A percentile compares a stretch with the other conserved stretches of the same genome.
Evolutionary conservation across 139 green algal species (phyloP).

Genomic region (Ettlia oleoabundans): DNA sequence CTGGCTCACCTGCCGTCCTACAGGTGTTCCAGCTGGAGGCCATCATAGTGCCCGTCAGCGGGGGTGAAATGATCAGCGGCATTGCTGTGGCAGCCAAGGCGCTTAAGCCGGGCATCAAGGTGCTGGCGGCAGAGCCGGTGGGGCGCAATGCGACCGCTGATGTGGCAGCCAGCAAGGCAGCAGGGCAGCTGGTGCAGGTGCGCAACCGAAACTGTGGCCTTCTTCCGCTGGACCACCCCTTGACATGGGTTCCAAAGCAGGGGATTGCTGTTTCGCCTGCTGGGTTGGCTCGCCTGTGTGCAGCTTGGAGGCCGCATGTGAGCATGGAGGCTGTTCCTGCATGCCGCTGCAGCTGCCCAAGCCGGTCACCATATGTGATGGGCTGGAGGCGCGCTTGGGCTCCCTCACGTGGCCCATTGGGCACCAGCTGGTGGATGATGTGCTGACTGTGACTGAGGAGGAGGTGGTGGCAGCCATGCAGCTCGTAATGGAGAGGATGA

Average conservation of each 20-base stretch:
- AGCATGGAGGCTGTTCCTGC: too few relatives aligned
- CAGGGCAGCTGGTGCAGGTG: conserved; percentile 58
- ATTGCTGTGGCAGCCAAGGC: conserved; percentile 80
- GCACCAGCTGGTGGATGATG: conserved; percentile 73
- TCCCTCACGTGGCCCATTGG: conserved; percentile 85
- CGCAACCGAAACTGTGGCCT: too few relatives aligned
- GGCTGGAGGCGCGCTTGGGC: conserved; percentile 72
- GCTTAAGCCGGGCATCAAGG: conserved; percentile 61
- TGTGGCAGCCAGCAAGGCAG: conserved; percentile 56
- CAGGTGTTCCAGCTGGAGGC: conserved; percentile 71
- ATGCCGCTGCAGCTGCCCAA: conserved; percentile 45
- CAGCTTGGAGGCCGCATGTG: too few relatives aligned
- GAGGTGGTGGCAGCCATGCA: conserved; percentile 87
- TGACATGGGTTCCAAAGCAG: too few relatives aligned
- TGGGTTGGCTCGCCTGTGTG: too few relatives aligned
- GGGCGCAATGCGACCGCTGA: conserved; percentile 57
- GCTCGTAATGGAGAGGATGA: conserved; percentile 74
- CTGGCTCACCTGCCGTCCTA: not conserved
- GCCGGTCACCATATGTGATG: conserved; percentile 84
- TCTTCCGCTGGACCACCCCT: too few relatives aligned
- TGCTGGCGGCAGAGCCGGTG: conserved; percentile 71
- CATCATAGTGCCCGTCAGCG: conserved; percentile 81
- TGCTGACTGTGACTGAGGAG: conserved; percentile 68
- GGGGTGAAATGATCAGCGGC: conserved; percentile 81
- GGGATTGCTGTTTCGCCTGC: too few relatives aligned